Base-by-base conservation (phyloP, 805 yeast genomes). In the Zygoascus tannicola region DNA sequence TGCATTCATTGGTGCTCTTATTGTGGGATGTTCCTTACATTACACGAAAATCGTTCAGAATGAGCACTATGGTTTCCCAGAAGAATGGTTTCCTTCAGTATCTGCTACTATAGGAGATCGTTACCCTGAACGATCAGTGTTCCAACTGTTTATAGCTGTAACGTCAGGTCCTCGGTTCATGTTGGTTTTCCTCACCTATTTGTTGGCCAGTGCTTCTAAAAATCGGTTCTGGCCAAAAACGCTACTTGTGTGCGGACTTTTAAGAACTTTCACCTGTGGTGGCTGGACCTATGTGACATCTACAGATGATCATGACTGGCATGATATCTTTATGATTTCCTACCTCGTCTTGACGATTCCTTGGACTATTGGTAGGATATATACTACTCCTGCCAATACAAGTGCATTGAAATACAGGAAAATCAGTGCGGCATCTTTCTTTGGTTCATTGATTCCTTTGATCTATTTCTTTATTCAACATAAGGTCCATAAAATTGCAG, bases 221-320 rank as follows among this genome's bases (percentile, higher is more conserved):
- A 55, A 51, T 50, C 63, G 51, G 67, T 76, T 10, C 58, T 63
- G 49, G 28, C 66, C 72, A 5, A 40, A 48, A 44, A 41, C 54
- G 8, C 53, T 63, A 43, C 54, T 51, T 50, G 69, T 49, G 72
- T 73, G 35, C 48, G 98, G 98, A n/a, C 47, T 84, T 2, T 43
- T 84, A n/a, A 77, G 98, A 63, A 92, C 98, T 0, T 74, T 92
- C 44, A 81, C 95, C 1, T 92, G 97, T 58, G 98, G 98, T 58
- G 97, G 97, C 10, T 92, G 97, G 97, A 95, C 94, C 5, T 92
- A 92, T 59, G 83, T 92, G 50, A 92, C 98, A 1, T 84, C 95
- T 4, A 86, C 97, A 1, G 98, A 92, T 62, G 96, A 92, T 60
- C 97, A 90, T 55, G 95, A 90, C 63, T 79, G 81, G 68, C 98